These are phyloP conservation scores for Pseudozyma sp. DNA, from an alignment of 1,284 basidiomycete genomes.

Conservation along the genomic window DNA sequence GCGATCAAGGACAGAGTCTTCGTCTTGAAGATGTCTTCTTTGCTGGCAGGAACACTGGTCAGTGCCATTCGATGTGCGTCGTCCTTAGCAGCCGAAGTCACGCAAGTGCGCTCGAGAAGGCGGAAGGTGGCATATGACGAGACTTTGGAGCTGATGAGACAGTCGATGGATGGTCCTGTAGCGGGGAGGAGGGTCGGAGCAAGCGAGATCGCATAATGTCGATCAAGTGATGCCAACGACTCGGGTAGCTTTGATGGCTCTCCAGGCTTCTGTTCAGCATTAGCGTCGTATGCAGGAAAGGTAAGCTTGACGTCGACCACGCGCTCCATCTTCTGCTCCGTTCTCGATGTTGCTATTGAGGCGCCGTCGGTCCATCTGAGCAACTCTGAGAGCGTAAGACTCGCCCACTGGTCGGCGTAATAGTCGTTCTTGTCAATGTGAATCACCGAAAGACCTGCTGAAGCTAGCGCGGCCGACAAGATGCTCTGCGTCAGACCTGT, in stretches of 20 bases:
- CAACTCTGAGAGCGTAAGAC: conserved; percentile 84
- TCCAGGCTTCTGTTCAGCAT: neutral
- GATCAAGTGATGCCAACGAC: conserved; percentile 40
- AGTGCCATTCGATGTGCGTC: conserved; percentile 8
- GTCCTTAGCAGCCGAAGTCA: conserved; percentile 8
- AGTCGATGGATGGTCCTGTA: conserved; percentile 81
- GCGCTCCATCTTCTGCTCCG: neutral
- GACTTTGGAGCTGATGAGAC: conserved; percentile 85
- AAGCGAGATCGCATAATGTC: conserved; percentile 85
- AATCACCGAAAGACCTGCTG: conserved; percentile 84
- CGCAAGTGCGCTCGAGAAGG: conserved; percentile 75
- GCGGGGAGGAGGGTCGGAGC: conserved; percentile 85
- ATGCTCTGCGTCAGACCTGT: conserved; percentile 81
- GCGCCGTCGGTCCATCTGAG: conserved; percentile 74
- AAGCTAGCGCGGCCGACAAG: conserved; percentile 76
- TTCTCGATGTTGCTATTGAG: neutral
- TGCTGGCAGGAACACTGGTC: conserved; percentile 81
- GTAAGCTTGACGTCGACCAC: conserved; percentile 11
- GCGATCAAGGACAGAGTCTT: conserved; percentile 82
- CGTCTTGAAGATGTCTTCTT: conserved; percentile 93
- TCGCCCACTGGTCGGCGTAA: conserved; percentile 87
- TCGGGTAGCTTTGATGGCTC: conserved; percentile 27
- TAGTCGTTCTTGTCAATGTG: conserved; percentile 87
- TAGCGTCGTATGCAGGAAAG: conserved; percentile 25
- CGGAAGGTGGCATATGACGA: conserved; percentile 90